Percentiles rank a stretch among this genome's conserved stretches.
These are phyloP conservation scores for Trichophyton rubrum DNA, from an alignment of 2,329 filamentous ascomycete species.

Conservation along the genomic window DNA sequence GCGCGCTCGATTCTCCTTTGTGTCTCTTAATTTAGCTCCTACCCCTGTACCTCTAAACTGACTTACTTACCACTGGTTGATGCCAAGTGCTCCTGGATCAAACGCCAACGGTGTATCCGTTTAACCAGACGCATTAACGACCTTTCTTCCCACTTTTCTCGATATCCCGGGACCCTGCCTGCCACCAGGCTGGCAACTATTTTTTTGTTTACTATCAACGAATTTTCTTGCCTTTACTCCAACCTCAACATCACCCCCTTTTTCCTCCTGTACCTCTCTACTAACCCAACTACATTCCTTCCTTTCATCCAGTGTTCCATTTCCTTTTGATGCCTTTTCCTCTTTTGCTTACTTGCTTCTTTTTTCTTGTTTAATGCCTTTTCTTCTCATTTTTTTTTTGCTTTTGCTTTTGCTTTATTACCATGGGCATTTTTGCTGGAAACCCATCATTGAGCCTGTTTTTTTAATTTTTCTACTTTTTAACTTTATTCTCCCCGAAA, in stretches of 20 bases:
- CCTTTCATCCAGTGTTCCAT: neutral
- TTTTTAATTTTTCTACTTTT: too few species aligned
- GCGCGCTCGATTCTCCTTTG: neutral
- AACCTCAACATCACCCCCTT: neutral
- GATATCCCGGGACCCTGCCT: neutral
- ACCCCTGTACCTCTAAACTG: neutral
- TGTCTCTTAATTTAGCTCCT: neutral
- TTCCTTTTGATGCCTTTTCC: neutral
- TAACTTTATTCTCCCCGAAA: neutral
- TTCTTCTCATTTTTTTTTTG: too few species aligned
- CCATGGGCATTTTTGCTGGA: neutral
- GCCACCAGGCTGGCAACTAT: neutral
- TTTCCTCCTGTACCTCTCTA: neutral
- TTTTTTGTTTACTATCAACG: neutral
- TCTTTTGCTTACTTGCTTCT: neutral
- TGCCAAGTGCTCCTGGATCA: neutral
- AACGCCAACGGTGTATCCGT: neutral
- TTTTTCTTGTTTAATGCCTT: neutral
- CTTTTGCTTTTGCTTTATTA: neutral
- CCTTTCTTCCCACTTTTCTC: neutral
- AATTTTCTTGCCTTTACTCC: neutral
- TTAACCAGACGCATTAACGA: constrained; percentile 1
- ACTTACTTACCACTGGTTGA: neutral
- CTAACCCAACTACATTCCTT: neutral
- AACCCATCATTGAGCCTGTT: neutral